Base-by-base conservation (phyloP, 306 rosid species). In the Gynostemma pentaphyllum region DNA sequence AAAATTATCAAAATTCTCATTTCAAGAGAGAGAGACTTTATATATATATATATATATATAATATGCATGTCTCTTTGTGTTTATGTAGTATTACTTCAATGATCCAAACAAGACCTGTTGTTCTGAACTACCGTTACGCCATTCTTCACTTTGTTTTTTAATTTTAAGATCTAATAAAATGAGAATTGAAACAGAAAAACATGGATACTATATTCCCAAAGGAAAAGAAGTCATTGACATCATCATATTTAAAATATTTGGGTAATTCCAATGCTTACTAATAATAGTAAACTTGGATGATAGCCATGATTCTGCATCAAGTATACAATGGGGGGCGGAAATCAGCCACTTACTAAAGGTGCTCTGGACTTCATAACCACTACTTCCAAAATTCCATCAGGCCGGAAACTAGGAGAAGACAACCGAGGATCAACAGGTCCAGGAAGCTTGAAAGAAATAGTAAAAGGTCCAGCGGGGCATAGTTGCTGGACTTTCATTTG, bases 361-460 rank as follows among this genome's bases (percentile, higher is more conserved):
- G 30, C 29, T 72, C 45, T 70, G 32, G 54, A 26, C 51, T 69
- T 82, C 80, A 79, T 47, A 50, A 79, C 72, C 44, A 82, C 77
- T 37, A 76, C 82, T 65, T 79, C 87, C 56, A 82, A 51, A 52
- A 82, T 71, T 47, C 80, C 87, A 64, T 82, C 87, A 3, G 75
- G 70, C 53, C 80, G 73, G 66, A 79, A 79, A 68, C 56, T 45
- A 2, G 84, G 80, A 64, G 80, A 82, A 55, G 75, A 73, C 61
- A 79, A 62, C 42, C 87, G 77, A 5, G 87, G 79, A 60, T 82
- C 84, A 5, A 82, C 82, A 5, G 87, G 80, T 64, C 87, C 87
- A 5, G 87, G 87, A 9, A 79, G 82, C 19, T 37, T 68, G 47
- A 82, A 79, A 44, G 84, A 75, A 47, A 82, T 60, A 45, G 78